Conservation (phyloP, 805 yeast genomes). For the Ogataea polymorpha region DNA sequence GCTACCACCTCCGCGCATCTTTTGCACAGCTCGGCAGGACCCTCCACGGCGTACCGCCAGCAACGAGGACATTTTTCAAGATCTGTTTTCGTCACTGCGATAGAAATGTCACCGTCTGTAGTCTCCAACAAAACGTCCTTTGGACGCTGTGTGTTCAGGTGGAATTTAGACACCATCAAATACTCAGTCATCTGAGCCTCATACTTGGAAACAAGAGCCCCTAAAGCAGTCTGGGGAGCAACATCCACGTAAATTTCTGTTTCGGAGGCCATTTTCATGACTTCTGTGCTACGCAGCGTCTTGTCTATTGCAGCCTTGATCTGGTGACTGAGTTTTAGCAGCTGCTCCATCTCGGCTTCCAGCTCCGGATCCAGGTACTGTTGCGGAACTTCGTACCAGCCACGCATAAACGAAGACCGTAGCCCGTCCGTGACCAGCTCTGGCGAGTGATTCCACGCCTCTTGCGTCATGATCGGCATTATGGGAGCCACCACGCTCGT, state of each 20-base stretch:
- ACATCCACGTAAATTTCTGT: constrained; percentile 41
- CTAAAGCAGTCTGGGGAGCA: constrained; percentile 6
- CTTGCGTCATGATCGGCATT: constrained; percentile 81
- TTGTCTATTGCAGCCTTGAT: constrained; percentile 52
- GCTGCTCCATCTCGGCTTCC: constrained; percentile 41
- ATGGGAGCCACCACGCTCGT: constrained; percentile 75
- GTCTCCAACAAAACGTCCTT: background rate
- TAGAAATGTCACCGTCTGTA: background rate
- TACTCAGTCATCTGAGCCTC: constrained; percentile 52
- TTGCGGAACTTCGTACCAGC: constrained; percentile 40
- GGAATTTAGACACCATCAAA: constrained; percentile 62
- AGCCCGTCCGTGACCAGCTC: constrained; percentile 23
- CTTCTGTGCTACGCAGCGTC: constrained; percentile 50
- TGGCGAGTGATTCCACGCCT: constrained; percentile 70
- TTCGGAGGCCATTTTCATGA: constrained; percentile 59
- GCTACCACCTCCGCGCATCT: constrained; percentile 54
- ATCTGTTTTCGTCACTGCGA: constrained; percentile 11
- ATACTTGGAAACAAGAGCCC: constrained; percentile 21
- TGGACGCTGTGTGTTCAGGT: constrained; percentile 25
- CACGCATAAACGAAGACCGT: constrained; percentile 46
- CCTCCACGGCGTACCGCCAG: constrained; percentile 71
- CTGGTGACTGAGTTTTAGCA: constrained; percentile 48
- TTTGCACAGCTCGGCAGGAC: constrained; percentile 54
- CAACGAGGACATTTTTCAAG: constrained; percentile 84
- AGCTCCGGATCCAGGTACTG: constrained; percentile 34